phyloP scores from a whole-genome alignment of 139 green algal genomes.

The Volvox reticuliferus region DNA sequence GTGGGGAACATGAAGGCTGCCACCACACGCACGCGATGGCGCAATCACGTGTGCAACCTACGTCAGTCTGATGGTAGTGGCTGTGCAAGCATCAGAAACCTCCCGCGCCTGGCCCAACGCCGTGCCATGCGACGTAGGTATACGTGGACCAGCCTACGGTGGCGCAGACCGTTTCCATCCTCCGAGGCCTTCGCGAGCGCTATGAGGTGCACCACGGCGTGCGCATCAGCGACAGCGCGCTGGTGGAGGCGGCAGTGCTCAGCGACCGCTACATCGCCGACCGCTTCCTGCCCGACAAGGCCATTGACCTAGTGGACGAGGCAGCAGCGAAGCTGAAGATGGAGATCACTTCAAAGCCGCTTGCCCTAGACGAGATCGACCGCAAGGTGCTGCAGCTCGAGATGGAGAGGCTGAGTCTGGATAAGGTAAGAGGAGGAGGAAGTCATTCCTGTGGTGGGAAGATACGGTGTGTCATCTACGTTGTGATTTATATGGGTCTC shows the following conservation, averaged over 20 bases:
- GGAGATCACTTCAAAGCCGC: slow-evolving; percentile 99
- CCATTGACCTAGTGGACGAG: slow-evolving; percentile 98
- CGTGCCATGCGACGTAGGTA: slow-evolving; percentile 63
- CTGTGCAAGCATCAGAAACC: too few relatives aligned
- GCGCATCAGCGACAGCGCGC: slow-evolving; percentile 93
- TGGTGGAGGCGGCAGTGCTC: slow-evolving; percentile 95
- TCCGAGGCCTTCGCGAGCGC: slow-evolving; percentile 93
- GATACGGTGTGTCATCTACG: too few relatives aligned
- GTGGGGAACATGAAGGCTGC: neutral
- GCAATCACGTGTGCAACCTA: too few relatives aligned
- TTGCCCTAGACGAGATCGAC: slow-evolving; percentile 96
- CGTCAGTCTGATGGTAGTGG: too few relatives aligned
- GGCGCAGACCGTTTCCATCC: slow-evolving; percentile 95
- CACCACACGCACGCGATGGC: too few relatives aligned
- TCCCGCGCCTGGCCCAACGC: too few relatives aligned
- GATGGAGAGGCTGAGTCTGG: slow-evolving; percentile 89
- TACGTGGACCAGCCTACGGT: slow-evolving; percentile 95
- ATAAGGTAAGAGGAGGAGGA: slow-evolving; percentile 9
- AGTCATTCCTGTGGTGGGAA: too few relatives aligned
- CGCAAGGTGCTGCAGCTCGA: slow-evolving; percentile 86
- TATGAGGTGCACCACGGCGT: slow-evolving; percentile 99
- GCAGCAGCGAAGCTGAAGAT: slow-evolving; percentile 97
- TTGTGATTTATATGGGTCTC: too few relatives aligned
- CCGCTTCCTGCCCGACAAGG: slow-evolving; percentile 52
- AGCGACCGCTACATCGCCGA: slow-evolving; percentile 91